These are phyloP conservation scores for Boletus coccyginus DNA, from an alignment of 768 basidiomycete species.

Conservation along the genomic window DNA sequence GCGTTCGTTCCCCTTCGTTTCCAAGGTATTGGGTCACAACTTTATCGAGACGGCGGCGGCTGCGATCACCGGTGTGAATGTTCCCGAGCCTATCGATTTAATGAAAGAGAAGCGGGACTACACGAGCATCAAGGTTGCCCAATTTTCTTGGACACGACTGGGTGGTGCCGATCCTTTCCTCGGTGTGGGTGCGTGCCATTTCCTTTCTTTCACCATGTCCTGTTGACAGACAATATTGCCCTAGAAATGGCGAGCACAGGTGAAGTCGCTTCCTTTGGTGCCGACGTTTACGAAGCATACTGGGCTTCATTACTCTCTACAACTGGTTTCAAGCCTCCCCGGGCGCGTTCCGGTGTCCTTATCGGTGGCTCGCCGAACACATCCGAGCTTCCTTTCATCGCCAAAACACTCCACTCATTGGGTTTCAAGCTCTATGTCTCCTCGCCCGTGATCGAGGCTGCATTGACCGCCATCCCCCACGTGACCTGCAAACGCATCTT, in stretches of 20 bases:
- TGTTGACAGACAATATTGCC: neutral
- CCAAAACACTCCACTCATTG: conserved; percentile 74
- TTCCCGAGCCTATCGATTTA: conserved; percentile 87
- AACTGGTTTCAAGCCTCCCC: conserved; percentile 93
- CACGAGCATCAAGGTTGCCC: conserved; percentile 94
- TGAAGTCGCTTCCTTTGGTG: conserved; percentile 94
- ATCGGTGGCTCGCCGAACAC: conserved; percentile 87
- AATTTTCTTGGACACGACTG: conserved; percentile 97
- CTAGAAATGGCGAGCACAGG: conserved; percentile 98
- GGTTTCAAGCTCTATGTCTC: conserved; percentile 97
- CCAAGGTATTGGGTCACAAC: conserved; percentile 95
- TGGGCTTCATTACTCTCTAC: conserved; percentile 94
- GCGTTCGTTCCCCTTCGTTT: conserved; percentile 98
- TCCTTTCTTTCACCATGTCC: neutral
- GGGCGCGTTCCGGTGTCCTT: conserved; percentile 80
- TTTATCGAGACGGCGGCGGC: conserved; percentile 93
- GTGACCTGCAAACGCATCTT: conserved; percentile 84
- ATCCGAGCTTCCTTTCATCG: conserved; percentile 84
- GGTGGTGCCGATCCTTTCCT: conserved; percentile 97
- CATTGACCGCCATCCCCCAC: conserved; percentile 75
- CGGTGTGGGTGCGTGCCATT: conserved; percentile 73
- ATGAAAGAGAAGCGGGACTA: conserved; percentile 91
- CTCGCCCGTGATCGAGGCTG: conserved; percentile 72
- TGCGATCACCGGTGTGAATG: conserved; percentile 81
- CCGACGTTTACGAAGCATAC: conserved; percentile 92